phyloP scores from a whole-genome alignment of 2,329 filamentous ascomycete genomes.

The Alternaria triticina region DNA sequence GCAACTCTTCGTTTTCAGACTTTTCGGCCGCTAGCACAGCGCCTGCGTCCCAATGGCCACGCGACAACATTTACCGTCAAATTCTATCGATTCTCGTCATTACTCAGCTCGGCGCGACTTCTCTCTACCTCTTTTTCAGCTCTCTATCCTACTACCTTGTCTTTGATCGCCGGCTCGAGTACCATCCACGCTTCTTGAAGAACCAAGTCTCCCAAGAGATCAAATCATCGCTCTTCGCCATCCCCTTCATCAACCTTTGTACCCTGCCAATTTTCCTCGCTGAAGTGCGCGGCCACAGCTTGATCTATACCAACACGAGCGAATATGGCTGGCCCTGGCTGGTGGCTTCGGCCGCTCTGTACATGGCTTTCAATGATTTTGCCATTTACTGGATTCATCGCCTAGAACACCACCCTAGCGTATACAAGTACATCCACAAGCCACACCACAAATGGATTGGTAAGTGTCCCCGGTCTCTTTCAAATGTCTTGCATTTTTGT shows the following conservation, averaged over 20 bases:
- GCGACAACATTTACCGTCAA: conserved; percentile 13
- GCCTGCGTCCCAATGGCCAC: conserved; percentile 8
- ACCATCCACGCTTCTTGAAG: conserved; percentile 11
- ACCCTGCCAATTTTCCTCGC: conserved; percentile 7
- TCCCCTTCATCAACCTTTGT: conserved; percentile 9
- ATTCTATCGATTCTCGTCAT: conserved; percentile 9
- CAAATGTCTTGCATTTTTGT: neutral
- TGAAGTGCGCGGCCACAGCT: conserved; percentile 9
- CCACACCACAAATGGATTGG: conserved; percentile 14
- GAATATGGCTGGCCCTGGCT: conserved; percentile 11
- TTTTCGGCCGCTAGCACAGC: neutral
- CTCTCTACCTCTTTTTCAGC: conserved; percentile 11
- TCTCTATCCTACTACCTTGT: conserved; percentile 6
- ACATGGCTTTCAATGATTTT: conserved; percentile 12
- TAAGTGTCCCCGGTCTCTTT: neutral
- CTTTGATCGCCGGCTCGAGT: conserved; percentile 11
- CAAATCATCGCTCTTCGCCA: conserved; percentile 3
- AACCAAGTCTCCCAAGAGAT: conserved; percentile 12
- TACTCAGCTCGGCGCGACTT: conserved; percentile 8
- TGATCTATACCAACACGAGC: conserved; percentile 1
- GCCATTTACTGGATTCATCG: conserved; percentile 12
- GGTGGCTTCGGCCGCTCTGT: neutral
- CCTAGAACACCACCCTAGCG: conserved; percentile 12
- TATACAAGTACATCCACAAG: conserved; percentile 13
- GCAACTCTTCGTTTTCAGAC: conserved; percentile 4